These are phyloP conservation scores for Pseudocohnilembus persalinus DNA, from an alignment of 169 alveolate genomes.

Conservation along the genomic window DNA sequence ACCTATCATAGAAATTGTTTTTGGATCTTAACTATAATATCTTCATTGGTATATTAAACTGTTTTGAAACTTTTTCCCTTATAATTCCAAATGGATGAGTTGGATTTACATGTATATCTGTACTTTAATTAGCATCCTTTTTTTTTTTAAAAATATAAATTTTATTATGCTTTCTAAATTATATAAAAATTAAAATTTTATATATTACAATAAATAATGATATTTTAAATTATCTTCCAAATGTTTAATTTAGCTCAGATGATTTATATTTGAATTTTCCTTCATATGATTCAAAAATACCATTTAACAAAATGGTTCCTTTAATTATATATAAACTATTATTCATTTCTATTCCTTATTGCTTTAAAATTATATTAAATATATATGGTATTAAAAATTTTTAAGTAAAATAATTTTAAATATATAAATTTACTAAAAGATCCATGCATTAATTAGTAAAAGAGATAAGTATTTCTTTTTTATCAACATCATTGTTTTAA, in stretches of 20 bases:
- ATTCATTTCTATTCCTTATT: neutral
- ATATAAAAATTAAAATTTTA: too few relatives aligned
- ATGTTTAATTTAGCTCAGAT: neutral
- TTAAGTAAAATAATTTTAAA: neutral
- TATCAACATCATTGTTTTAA: neutral
- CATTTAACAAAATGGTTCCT: neutral
- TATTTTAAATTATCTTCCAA: neutral
- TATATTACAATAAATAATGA: neutral
- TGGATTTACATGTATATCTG: neutral
- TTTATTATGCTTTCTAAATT: neutral
- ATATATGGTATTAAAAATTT: too few relatives aligned
- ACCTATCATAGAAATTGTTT: too few relatives aligned
- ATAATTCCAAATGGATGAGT: slow-evolving; percentile 16
- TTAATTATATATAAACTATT: too few relatives aligned
- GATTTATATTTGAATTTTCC: neutral
- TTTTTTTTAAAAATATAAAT: neutral
- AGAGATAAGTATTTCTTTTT: slow-evolving; percentile 3
- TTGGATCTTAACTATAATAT: neutral
- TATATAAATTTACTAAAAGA: neutral
- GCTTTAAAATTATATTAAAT: too few relatives aligned
- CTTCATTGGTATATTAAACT: slow-evolving; percentile 1
- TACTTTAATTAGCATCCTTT: neutral
- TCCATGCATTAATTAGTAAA: slow-evolving; percentile 23
- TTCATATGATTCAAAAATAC: neutral
- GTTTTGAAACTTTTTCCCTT: neutral